Conservation (phyloP, 1,284 basidiomycete genomes). For the Pseudozyma hubeiensis region DNA sequence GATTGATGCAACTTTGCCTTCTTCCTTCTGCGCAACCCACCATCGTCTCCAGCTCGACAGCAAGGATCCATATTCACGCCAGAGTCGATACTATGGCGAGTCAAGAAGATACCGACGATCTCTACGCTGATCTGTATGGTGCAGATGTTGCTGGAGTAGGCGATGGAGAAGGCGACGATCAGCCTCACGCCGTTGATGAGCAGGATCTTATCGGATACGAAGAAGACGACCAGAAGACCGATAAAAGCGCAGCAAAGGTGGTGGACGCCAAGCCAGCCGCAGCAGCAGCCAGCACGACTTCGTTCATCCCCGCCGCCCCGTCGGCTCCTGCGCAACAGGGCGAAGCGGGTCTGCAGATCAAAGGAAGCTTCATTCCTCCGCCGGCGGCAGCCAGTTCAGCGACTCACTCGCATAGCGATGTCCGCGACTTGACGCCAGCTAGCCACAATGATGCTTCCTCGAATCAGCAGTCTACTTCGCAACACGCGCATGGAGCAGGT, state of each 20-base stretch:
- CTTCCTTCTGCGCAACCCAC: not conserved
- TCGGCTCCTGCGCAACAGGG: conserved; percentile 20
- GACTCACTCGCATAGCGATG: conserved; percentile 31
- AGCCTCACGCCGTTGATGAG: conserved; percentile 26
- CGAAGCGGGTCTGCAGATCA: conserved; percentile 40
- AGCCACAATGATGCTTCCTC: conserved; percentile 21
- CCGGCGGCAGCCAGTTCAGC: conserved; percentile 13
- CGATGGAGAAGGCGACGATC: conserved; percentile 24
- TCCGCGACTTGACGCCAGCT: conserved; percentile 30
- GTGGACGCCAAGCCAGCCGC: conserved; percentile 8
- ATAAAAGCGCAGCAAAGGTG: conserved; percentile 1
- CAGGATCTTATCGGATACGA: conserved; percentile 47
- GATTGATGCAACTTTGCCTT: conserved; percentile 1
- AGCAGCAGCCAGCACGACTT: conserved; percentile 11
- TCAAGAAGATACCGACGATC: conserved; percentile 57
- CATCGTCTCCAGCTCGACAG: not conserved
- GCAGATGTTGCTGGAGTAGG: conserved; percentile 31
- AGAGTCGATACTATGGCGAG: conserved; percentile 35
- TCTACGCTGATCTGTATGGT: conserved; percentile 62
- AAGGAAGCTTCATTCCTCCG: conserved; percentile 49
- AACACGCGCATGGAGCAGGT: conserved; percentile 1
- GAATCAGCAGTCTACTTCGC: conserved; percentile 8
- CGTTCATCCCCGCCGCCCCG: conserved; percentile 40
- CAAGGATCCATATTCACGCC: not conserved
- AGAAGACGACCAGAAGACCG: conserved; percentile 17